Evolutionary conservation across 257 asterid species (phyloP).

Genomic region (Solanum ossicruentum): DNA sequence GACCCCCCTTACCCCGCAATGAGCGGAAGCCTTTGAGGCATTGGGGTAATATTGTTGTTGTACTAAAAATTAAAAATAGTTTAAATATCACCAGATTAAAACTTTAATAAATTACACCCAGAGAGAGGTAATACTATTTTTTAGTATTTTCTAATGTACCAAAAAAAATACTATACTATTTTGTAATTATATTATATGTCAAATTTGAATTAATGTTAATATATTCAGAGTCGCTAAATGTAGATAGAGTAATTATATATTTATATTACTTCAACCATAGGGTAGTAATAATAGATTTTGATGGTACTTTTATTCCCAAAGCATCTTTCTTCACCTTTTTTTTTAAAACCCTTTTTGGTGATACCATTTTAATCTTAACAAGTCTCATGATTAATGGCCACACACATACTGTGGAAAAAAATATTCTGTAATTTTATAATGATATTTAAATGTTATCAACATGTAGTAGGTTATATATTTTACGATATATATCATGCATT

Average conservation of each 20-base stretch:
- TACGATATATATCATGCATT: neutral
- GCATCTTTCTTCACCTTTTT: neutral
- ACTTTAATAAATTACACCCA: too few relatives aligned
- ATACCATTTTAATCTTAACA: neutral
- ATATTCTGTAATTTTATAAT: neutral
- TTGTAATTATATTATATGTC: too few relatives aligned
- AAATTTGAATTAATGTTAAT: neutral
- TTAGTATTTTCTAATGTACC: too few relatives aligned
- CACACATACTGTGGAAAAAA: neutral
- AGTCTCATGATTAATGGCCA: neutral
- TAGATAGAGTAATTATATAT: too few relatives aligned
- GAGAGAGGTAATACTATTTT: neutral
- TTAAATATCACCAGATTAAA: too few relatives aligned
- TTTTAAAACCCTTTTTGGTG: neutral
- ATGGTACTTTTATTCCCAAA: neutral
- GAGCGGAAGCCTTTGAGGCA: too few relatives aligned
- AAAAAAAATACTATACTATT: too few relatives aligned
- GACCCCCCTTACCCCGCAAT: too few relatives aligned
- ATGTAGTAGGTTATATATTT: neutral
- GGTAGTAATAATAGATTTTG: neutral
- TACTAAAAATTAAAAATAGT: too few relatives aligned
- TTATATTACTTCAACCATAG: neutral
- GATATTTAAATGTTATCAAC: neutral
- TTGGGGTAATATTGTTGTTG: too few relatives aligned
- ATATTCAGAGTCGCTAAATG: neutral